Evolutionary conservation across 371 early-diverging fungal genomes (phyloP), one percentile per base, ranked within the genome.

Genomic region (Batkoa obscura): DNA sequence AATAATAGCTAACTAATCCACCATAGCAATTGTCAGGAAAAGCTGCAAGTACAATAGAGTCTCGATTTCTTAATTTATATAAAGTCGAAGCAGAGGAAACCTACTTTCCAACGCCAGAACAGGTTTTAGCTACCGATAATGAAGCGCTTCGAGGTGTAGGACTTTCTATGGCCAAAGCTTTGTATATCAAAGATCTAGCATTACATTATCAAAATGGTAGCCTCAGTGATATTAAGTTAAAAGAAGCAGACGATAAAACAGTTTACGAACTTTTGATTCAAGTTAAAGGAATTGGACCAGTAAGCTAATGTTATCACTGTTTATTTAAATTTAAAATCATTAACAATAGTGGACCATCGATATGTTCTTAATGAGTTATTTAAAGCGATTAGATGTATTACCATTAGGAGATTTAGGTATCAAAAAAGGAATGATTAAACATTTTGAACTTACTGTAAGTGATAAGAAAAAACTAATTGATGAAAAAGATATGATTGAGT

Each of bases 281-380:
- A 42, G 71, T 81, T 47, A 69, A 72, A 9, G 81, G 81, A 2
- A 76, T 81, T 35, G 81, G 81, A 2, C 76, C 64, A 36, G 63
- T 63, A 59, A 36, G 13, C 8, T 38, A 10, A 3, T 37, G 2
- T 59, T 32, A 35, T 2, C 15, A 36, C 5, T 3, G 5, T 4
- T 8, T 56, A 17, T 34, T 48, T 32, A 35, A 37, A 41, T n/a
- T 50, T 35, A 31, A 6, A 62, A 23, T 30, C 3, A 12, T 49
- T 17, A 13, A 38, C n/a, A 6, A 4, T 43, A 60, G 62, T 80
- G 80, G 80, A 76, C 79, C 1, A 73, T 74, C 6, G 74, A 81
- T 58, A 83, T 83, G 83, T 80, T 83, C 50, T 62, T 80, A 57
- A 83, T 83, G 69, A 68, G 73, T 51, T 63, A 72, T 15, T 64